Conservation (phyloP, 345 rosid species). For the Schrenkiella parvula region DNA sequence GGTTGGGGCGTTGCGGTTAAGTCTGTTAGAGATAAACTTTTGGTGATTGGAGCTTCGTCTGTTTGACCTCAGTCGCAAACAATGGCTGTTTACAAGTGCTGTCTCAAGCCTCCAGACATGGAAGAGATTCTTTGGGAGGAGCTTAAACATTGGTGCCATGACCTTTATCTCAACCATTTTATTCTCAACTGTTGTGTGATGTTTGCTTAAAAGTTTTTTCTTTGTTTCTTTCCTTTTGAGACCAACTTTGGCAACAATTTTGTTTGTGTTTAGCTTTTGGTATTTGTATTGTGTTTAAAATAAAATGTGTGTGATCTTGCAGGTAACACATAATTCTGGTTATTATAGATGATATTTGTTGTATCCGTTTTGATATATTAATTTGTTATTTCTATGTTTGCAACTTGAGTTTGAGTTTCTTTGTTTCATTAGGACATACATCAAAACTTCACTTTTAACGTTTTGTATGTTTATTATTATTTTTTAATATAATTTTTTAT, state of each 20-base stretch:
- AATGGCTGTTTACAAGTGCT: slow-evolving; percentile 56
- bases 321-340: too few relatives aligned
- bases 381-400: too few relatives aligned
- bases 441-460: too few relatives aligned
- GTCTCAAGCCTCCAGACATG: slow-evolving; percentile 37
- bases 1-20: slow-evolving; percentile 73
- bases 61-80: slow-evolving; percentile 27
- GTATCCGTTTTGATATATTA: too few relatives aligned
- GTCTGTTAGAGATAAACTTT: slow-evolving; percentile 35
- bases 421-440: too few relatives aligned
- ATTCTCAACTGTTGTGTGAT: not conserved
- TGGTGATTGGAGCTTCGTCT: slow-evolving; percentile 58
- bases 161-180: not conserved
- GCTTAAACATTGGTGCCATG: not conserved
- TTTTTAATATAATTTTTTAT: too few relatives aligned
- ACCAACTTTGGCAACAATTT: not conserved
- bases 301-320: not conserved
- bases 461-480: too few relatives aligned
- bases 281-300: not conserved
- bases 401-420: too few relatives aligned
- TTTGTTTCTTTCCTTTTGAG: too few relatives aligned
- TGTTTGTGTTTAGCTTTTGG: not conserved
- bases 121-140: slow-evolving; percentile 36
- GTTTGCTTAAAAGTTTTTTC: not conserved
- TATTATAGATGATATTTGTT: too few relatives aligned